Percentiles rank a stretch among this genome's conserved stretches.
These are phyloP conservation scores for Fusarium annulatum DNA, from an alignment of 2,329 filamentous ascomycete genomes.

Conservation along the genomic window DNA sequence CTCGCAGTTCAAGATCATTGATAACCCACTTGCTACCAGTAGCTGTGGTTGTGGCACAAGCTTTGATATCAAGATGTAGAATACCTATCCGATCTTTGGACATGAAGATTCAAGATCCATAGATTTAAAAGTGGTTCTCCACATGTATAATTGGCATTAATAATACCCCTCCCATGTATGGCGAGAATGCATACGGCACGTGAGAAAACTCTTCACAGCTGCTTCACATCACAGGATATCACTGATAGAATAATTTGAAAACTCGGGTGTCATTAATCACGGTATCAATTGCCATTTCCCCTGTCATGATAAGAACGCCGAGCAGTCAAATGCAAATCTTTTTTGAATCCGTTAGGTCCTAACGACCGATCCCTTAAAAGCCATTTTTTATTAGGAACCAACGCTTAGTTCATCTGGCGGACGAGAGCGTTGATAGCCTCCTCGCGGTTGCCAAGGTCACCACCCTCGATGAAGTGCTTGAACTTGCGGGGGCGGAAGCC, in stretches of 20 bases:
- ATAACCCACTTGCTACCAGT: slow-evolving; percentile 91
- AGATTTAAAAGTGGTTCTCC: slow-evolving; percentile 20
- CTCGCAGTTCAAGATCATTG: slow-evolving; percentile 92
- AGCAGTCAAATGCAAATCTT: slow-evolving; percentile 51
- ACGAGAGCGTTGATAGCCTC: slow-evolving; percentile 97
- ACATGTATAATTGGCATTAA: slow-evolving; percentile 25
- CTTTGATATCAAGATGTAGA: slow-evolving; percentile 85
- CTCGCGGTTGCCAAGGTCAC: slow-evolving; percentile 98
- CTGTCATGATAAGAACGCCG: slow-evolving; percentile 56
- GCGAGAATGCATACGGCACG: background rate
- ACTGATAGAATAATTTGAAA: slow-evolving; percentile 44
- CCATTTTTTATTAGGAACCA: slow-evolving; percentile 23
- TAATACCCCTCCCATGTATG: slow-evolving; percentile 28
- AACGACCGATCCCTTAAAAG: slow-evolving; percentile 44
- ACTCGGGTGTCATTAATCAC: slow-evolving; percentile 56
- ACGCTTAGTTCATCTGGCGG: slow-evolving; percentile 93
- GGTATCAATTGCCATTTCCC: slow-evolving; percentile 54
- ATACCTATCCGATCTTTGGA: background rate
- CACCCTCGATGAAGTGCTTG: slow-evolving; percentile 98
- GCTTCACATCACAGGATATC: slow-evolving; percentile 18
- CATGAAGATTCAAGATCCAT: background rate
- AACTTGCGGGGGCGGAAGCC: slow-evolving; percentile 98
- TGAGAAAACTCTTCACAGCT: background rate
- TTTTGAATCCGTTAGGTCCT: slow-evolving; percentile 47
- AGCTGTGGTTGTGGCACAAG: slow-evolving; percentile 98